Percentiles rank a stretch among this genome's conserved stretches.
These are phyloP conservation scores for Pseudogymnoascus sp. DNA, from an alignment of 2,329 filamentous ascomycete genomes.

Conservation along the genomic window DNA sequence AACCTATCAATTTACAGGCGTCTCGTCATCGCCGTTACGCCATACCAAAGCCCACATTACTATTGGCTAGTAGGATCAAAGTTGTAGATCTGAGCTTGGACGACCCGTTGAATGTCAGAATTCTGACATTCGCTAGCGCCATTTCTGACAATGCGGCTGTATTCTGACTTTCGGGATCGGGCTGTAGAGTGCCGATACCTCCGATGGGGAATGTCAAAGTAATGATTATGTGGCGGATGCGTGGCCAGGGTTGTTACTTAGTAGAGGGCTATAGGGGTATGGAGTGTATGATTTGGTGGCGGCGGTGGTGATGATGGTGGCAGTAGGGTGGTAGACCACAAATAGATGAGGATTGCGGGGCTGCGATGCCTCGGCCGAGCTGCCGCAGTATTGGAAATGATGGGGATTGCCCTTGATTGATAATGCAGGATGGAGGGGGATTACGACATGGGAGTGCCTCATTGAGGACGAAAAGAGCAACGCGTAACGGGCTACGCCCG, in stretches of 20 bases:
- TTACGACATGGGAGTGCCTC: too few relatives aligned
- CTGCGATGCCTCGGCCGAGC: background rate
- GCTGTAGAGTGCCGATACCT: background rate
- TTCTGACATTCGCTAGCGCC: slow-evolving; percentile 6
- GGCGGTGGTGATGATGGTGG: background rate
- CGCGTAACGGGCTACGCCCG: too few relatives aligned
- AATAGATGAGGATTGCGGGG: background rate
- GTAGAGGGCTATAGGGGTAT: background rate
- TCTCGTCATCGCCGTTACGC: background rate
- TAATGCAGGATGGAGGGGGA: background rate
- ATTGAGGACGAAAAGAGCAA: too few relatives aligned
- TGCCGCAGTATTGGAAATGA: background rate
- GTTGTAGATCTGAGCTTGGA: background rate
- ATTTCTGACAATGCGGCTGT: background rate
- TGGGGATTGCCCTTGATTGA: background rate
- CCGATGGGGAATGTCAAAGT: background rate
- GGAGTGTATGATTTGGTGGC: background rate
- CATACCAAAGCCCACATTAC: background rate
- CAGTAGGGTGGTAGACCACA: background rate
- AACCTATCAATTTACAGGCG: background rate
- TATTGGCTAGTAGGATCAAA: background rate
- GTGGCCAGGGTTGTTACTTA: background rate
- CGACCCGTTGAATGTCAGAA: background rate
- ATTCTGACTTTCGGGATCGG: background rate
- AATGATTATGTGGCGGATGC: background rate